Percentiles rank a stretch among this genome's conserved stretches.
Conservation (phyloP, 1,284 basidiomycete genomes). For the Ceraceosorus guamensis region DNA sequence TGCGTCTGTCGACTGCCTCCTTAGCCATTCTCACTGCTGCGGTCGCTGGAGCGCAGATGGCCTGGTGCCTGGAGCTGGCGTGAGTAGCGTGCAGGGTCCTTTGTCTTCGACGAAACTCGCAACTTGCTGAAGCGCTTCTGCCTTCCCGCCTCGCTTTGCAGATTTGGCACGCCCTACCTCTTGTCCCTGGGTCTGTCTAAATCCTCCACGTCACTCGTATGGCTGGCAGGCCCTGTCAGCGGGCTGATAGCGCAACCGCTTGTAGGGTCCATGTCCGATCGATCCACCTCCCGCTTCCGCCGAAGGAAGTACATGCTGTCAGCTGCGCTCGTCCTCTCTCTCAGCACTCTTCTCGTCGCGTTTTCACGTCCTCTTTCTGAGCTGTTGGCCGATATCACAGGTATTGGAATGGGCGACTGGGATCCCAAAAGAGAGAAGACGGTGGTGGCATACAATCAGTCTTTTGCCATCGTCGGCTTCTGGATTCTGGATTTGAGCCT, state of each 20-base stretch:
- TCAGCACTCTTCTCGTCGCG: slow-evolving; percentile 75
- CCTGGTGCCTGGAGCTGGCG: background rate
- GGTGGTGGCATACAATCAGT: slow-evolving; percentile 19
- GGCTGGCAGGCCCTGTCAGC: slow-evolving; percentile 88
- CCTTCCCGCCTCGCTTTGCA: slow-evolving; percentile 54
- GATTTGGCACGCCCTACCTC: slow-evolving; percentile 86
- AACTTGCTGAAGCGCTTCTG: slow-evolving; percentile 33
- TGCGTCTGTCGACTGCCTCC: background rate
- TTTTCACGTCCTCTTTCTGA: slow-evolving; percentile 71
- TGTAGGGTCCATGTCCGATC: slow-evolving; percentile 88
- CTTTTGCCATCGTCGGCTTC: slow-evolving; percentile 79
- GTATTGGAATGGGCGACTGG: slow-evolving; percentile 77
- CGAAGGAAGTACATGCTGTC: slow-evolving; percentile 85
- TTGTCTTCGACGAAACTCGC: background rate
- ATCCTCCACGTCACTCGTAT: slow-evolving; percentile 83
- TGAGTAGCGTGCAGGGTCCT: background rate
- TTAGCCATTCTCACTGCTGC: background rate
- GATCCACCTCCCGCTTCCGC: slow-evolving; percentile 71
- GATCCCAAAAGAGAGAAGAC: slow-evolving; percentile 60
- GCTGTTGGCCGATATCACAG: slow-evolving; percentile 69
- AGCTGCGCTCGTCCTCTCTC: slow-evolving; percentile 59
- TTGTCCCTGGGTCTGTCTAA: slow-evolving; percentile 81
- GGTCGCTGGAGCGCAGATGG: slow-evolving; percentile 4
- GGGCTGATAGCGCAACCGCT: slow-evolving; percentile 90
- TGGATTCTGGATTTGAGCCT: slow-evolving; percentile 90